phyloP scores from a whole-genome alignment of 192 early-diverging fungal genomes.

The Coemansia javaensis region DNA sequence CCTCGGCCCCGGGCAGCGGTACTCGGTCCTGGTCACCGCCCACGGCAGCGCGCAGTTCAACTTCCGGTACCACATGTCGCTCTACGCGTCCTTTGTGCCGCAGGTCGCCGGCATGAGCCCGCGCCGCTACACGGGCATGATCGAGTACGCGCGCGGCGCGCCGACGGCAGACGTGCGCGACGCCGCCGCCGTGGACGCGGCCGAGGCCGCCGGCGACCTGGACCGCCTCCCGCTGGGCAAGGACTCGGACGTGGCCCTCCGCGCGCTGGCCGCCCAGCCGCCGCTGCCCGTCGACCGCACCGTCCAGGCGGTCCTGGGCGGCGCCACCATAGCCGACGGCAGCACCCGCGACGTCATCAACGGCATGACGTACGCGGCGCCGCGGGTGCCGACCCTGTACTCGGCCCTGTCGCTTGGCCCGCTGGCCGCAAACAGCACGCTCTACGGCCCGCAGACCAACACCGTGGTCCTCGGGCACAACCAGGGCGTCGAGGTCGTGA shows the following conservation, averaged over 20 bases:
- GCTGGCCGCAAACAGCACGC: slow-evolving; percentile 36
- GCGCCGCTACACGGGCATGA: not conserved
- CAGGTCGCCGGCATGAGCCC: not conserved
- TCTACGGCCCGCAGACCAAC: slow-evolving; percentile 62
- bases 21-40: slow-evolving; percentile 17
- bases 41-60: slow-evolving; percentile 6
- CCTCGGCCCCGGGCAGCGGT: slow-evolving; percentile 13
- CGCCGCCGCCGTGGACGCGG: no score
- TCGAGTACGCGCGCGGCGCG: slow-evolving; percentile 6
- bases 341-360: not conserved
- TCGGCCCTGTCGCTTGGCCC: slow-evolving; percentile 10
- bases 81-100: slow-evolving; percentile 5
- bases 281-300: slow-evolving; percentile 28
- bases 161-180: not conserved
- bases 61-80: slow-evolving; percentile 9
- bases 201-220: no score
- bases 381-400: slow-evolving; percentile 10
- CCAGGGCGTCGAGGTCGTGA: slow-evolving; percentile 57
- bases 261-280: no score
- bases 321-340: not conserved
- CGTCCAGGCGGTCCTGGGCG: not conserved
- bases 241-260: slow-evolving; percentile 29
- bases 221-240: not conserved
- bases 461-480: slow-evolving; percentile 56
- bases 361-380: slow-evolving; percentile 1